Evolutionary conservation across 305 asterid species (phyloP).

Genomic region (Coffea humblotiana): DNA sequence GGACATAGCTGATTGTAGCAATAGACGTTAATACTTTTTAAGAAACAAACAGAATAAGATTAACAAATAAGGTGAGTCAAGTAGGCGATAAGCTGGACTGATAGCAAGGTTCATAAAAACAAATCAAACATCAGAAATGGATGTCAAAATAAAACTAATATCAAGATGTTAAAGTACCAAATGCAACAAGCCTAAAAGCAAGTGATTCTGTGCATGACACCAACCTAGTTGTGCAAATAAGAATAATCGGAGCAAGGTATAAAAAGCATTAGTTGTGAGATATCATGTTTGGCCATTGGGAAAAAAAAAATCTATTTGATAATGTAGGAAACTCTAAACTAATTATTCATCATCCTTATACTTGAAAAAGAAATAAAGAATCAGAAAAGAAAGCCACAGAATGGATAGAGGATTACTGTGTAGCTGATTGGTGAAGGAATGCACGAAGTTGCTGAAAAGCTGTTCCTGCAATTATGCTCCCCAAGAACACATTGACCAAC

Average conservation of each 20-base stretch:
- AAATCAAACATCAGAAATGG: not conserved
- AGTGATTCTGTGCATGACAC: not conserved
- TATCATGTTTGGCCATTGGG: not conserved
- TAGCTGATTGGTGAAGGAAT: conserved; percentile 77
- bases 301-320: not conserved
- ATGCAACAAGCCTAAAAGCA: not conserved
- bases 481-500: conserved; percentile 93
- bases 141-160: not conserved
- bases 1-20: not conserved
- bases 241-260: not conserved
- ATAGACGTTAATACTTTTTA: not conserved
- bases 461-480: conserved; percentile 93
- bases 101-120: not conserved
- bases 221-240: not conserved
- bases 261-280: not conserved
- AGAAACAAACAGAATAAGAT: not conserved
- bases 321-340: not conserved
- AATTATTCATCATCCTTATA: not conserved
- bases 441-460: conserved; percentile 98
- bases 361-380: not conserved
- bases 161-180: not conserved
- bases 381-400: not conserved
- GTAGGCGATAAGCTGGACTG: not conserved
- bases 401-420: conserved; percentile 54
- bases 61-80: not conserved